Percentiles rank a stretch among this genome's conserved stretches.
Evolutionary conservation across 2,329 filamentous ascomycete species (phyloP).

Genomic region (Penicillium vulpinum): DNA sequence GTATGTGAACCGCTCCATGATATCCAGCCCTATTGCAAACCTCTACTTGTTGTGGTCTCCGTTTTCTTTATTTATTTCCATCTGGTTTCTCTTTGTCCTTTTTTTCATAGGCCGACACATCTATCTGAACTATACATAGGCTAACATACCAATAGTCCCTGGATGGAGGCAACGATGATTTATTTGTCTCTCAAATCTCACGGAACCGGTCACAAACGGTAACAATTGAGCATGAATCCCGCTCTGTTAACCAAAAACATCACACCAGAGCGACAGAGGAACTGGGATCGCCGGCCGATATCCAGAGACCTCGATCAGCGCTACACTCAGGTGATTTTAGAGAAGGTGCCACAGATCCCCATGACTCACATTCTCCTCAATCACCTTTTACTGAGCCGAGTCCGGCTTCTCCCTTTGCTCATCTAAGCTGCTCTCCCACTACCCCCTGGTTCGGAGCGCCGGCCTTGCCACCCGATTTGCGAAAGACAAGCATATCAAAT

Average conservation of each 20-base stretch:
- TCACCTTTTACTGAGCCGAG: conserved; percentile 22
- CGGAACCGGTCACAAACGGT: conserved; percentile 21
- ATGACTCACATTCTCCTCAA: conserved; percentile 24
- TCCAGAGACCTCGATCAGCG: conserved; percentile 78
- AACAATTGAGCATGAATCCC: conserved; percentile 14
- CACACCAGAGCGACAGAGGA: conserved; percentile 45
- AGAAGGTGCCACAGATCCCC: conserved; percentile 40
- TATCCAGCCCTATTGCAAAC: no score
- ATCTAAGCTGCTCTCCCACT: conserved; percentile 53
- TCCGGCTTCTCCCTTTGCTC: conserved; percentile 13
- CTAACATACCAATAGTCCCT: conserved; percentile 17
- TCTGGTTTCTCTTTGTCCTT: background rate
- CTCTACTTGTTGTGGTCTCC: background rate
- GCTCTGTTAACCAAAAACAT: conserved; percentile 16
- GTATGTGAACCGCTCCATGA: conserved; percentile 40
- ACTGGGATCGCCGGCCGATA: conserved; percentile 60
- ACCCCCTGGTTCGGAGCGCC: conserved; percentile 55
- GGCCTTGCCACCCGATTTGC: conserved; percentile 21
- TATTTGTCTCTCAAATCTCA: conserved; percentile 28
- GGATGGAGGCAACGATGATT: conserved; percentile 1
- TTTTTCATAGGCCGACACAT: background rate
- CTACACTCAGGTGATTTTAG: conserved; percentile 64
- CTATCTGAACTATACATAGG: background rate
- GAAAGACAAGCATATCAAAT: background rate
- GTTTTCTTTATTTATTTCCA: background rate